Evolutionary conservation across 176 grass and related monocot genomes (phyloP).

Genomic region (Calamus simplicifolius): DNA sequence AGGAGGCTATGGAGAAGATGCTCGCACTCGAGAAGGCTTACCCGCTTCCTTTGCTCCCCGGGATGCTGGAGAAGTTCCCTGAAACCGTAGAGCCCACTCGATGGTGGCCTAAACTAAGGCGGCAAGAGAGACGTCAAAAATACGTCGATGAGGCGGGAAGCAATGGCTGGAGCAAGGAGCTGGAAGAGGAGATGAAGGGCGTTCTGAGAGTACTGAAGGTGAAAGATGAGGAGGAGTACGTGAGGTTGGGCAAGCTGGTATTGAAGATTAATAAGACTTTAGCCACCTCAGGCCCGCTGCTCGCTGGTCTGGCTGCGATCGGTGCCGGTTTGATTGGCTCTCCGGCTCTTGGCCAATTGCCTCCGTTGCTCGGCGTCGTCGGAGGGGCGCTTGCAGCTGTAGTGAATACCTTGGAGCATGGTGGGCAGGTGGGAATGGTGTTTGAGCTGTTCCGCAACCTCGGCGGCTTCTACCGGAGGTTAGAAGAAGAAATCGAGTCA

Average conservation of each 20-base stretch:
- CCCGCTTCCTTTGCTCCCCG: constrained; percentile 29
- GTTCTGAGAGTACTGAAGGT: constrained; percentile 24
- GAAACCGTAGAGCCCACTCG: constrained; percentile 24
- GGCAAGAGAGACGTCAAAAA: background rate
- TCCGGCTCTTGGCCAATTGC: constrained; percentile 1
- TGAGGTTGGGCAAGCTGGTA: constrained; percentile 9
- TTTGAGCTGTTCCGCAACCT: background rate
- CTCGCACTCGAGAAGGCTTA: constrained; percentile 48
- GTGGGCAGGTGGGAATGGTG: background rate
- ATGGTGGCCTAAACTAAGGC: constrained; percentile 40
- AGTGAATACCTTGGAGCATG: constrained; percentile 1
- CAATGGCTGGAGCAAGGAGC: constrained; percentile 45
- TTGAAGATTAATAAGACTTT: constrained; percentile 20
- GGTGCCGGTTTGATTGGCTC: constrained; percentile 22
- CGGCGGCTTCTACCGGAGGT: background rate
- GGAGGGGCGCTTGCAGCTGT: constrained; percentile 4
- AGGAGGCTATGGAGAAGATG: constrained; percentile 22
- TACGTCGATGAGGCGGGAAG: too few relatives aligned
- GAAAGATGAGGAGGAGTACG: constrained; percentile 39
- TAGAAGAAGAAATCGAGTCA: background rate
- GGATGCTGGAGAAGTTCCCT: constrained; percentile 60
- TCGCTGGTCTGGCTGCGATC: constrained; percentile 22
- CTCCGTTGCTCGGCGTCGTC: background rate
- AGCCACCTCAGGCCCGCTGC: constrained; percentile 21
- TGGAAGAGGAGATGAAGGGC: constrained; percentile 49